Evolutionary conservation across 2,329 filamentous ascomycete genomes (phyloP).

Genomic region (Pseudovirgaria hyperparasitica): DNA sequence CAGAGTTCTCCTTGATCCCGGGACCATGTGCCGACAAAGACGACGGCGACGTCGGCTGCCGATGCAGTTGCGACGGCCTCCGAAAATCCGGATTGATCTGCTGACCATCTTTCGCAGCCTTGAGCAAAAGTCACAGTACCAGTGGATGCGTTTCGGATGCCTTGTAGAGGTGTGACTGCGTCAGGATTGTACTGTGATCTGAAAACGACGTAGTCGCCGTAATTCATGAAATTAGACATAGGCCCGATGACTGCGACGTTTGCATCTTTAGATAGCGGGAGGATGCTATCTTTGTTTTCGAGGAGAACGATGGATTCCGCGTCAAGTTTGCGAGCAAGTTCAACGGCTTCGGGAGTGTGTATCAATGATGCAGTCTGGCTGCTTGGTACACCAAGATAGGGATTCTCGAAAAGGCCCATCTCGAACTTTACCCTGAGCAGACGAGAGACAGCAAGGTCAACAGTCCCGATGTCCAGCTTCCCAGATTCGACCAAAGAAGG

Average conservation of each 20-base stretch:
- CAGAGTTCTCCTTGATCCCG: slow-evolving; percentile 61
- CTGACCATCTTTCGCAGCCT: slow-evolving; percentile 63
- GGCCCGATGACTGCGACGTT: slow-evolving; percentile 62
- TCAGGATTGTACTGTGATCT: slow-evolving; percentile 41
- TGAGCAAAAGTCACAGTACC: slow-evolving; percentile 53
- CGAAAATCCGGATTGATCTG: slow-evolving; percentile 52
- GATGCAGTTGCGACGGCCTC: slow-evolving; percentile 54
- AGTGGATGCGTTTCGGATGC: slow-evolving; percentile 46
- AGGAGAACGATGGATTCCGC: slow-evolving; percentile 60
- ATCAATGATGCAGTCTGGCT: slow-evolving; percentile 46
- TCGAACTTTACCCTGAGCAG: slow-evolving; percentile 56
- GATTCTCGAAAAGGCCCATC: slow-evolving; percentile 58
- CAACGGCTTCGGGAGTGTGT: slow-evolving; percentile 45
- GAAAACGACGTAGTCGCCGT: slow-evolving; percentile 63
- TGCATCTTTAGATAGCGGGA: slow-evolving; percentile 55
- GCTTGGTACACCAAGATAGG: slow-evolving; percentile 46
- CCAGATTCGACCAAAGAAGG: slow-evolving; percentile 50
- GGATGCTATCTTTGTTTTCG: slow-evolving; percentile 53
- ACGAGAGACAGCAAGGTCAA: slow-evolving; percentile 55
- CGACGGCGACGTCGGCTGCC: slow-evolving; percentile 57
- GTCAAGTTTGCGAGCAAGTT: slow-evolving; percentile 51
- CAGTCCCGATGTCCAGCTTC: slow-evolving; percentile 43
- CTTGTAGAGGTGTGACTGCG: slow-evolving; percentile 58
- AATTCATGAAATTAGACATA: slow-evolving; percentile 62
- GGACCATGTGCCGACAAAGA: slow-evolving; percentile 64